A percentile compares a stretch with the other conserved stretches of the same genome.
phyloP scores from a whole-genome alignment of 2,329 filamentous ascomycete genomes.

The Aspergillus brunneoviolaceus region DNA sequence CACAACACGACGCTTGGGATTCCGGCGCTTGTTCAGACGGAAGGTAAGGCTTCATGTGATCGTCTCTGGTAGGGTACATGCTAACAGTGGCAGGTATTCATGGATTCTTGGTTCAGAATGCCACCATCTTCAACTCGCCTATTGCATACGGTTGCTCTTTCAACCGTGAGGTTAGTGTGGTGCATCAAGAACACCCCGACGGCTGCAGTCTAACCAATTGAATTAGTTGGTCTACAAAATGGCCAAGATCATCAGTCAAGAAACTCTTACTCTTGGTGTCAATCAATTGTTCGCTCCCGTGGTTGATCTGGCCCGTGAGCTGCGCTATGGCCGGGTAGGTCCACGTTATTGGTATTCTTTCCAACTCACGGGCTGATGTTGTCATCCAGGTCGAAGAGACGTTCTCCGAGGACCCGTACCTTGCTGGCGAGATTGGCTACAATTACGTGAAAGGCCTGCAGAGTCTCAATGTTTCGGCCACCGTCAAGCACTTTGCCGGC shows the following conservation, averaged over 20 bases:
- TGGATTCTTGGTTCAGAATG: constrained; percentile 69
- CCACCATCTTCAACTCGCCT: constrained; percentile 76
- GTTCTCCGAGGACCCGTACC: constrained; percentile 66
- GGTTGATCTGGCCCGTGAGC: constrained; percentile 68
- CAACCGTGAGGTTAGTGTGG: constrained; percentile 52
- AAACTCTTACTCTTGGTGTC: constrained; percentile 66
- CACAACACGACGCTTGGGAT: constrained; percentile 68
- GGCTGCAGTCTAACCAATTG: background rate
- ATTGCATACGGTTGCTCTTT: constrained; percentile 71
- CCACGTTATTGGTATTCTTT: background rate
- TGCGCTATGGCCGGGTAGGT: constrained; percentile 64
- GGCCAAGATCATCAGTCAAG: constrained; percentile 64
- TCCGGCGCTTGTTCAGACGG: constrained; percentile 70
- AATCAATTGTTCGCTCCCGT: constrained; percentile 73
- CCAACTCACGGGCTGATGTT: background rate
- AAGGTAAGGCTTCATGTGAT: constrained; percentile 47
- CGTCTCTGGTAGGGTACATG: background rate
- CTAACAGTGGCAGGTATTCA: constrained; percentile 52
- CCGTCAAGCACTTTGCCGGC: constrained; percentile 73
- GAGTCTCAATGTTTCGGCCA: constrained; percentile 64
- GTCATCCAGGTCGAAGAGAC: constrained; percentile 61
- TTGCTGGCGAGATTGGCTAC: constrained; percentile 68
- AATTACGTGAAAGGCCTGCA: constrained; percentile 62
- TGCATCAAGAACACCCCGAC: no score
- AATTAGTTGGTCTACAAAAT: constrained; percentile 60